Conservation (phyloP, 1,284 basidiomycete species). For the Coniferiporia sulphurascens region DNA sequence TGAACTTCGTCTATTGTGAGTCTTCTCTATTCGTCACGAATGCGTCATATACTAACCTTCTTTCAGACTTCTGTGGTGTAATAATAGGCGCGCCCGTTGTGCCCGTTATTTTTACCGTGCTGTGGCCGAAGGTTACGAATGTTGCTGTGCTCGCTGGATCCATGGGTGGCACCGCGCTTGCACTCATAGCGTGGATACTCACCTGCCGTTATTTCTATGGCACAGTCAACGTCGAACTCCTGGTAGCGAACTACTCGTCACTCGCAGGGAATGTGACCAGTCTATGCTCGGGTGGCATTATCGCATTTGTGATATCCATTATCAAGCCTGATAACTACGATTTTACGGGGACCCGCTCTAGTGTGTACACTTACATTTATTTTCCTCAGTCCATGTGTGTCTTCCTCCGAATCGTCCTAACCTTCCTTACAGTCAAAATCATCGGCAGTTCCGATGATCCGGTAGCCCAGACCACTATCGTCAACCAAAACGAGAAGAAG, state of each 20-base stretch:
- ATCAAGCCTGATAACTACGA: slow-evolving; percentile 43
- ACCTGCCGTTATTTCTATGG: slow-evolving; percentile 48
- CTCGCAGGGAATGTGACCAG: slow-evolving; percentile 43
- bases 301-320: slow-evolving; percentile 39
- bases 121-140: slow-evolving; percentile 42
- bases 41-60: not conserved
- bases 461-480: slow-evolving; percentile 13
- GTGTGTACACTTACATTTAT: slow-evolving; percentile 33
- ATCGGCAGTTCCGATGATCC: slow-evolving; percentile 1
- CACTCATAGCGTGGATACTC: slow-evolving; percentile 49
- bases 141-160: slow-evolving; percentile 39
- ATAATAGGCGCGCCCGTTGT: slow-evolving; percentile 15
- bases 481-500: slow-evolving; percentile 21
- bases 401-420: not conserved
- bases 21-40: not conserved
- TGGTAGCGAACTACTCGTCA: slow-evolving; percentile 44
- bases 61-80: slow-evolving; percentile 13
- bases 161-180: slow-evolving; percentile 37
- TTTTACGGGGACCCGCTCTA: slow-evolving; percentile 41
- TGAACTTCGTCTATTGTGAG: slow-evolving; percentile 18
- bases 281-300: slow-evolving; percentile 39
- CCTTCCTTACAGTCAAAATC: slow-evolving; percentile 6
- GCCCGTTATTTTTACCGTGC: slow-evolving; percentile 35
- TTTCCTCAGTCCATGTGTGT: not conserved
- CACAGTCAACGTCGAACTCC: slow-evolving; percentile 37